Base-by-base conservation (phyloP, 441 rosid genomes). In the Populus hybrid region DNA sequence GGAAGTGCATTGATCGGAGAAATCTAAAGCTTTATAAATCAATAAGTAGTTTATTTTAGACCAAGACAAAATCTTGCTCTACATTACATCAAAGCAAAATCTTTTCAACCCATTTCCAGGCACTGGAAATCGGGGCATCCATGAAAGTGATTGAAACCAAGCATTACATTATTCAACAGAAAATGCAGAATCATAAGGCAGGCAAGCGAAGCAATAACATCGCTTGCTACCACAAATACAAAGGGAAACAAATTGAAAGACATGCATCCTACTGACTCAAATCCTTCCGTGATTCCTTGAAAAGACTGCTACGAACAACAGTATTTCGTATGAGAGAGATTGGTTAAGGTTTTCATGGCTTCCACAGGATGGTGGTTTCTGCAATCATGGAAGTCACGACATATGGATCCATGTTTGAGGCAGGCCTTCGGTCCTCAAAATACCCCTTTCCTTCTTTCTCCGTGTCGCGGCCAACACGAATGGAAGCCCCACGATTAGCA, bases 401-500 rank as follows among this genome's bases (percentile, higher is more conserved):
- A 14, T 46, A 90, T 0, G 91, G 91, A 81, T 90, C 91, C 94
- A 90, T 90, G 87, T 90, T 90, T 0, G 91, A 90, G 9, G 94
- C 87, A 3, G 92, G 92, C 84, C 92, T 87, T 67, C 95, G 85
- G 64, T 91, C 93, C 78, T 91, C 93, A 16, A 91, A 89, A 71
- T 89, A 89, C 18, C 94, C 90, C 78, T 88, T 89, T 36, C 93
- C 95, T 1, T 68, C 85, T 75, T 84, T 82, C 77, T 91, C 91
- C 0, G 95, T 91, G 24, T 91, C 93, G 2, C 93, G 88, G 10
- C 93, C 93, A 66, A 91, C 90, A 14, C 93, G 91, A 36, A 91
- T 68, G 36, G 95, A 91, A 46, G 95, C 95, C 7, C 95, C 95
- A 12, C 95, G 81, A 76, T 91, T 86, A 9, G 92, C 95, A 65